Evolutionary conservation across 1,139 yeast species (phyloP).

Genomic region (Hyphopichia khmerensis): DNA sequence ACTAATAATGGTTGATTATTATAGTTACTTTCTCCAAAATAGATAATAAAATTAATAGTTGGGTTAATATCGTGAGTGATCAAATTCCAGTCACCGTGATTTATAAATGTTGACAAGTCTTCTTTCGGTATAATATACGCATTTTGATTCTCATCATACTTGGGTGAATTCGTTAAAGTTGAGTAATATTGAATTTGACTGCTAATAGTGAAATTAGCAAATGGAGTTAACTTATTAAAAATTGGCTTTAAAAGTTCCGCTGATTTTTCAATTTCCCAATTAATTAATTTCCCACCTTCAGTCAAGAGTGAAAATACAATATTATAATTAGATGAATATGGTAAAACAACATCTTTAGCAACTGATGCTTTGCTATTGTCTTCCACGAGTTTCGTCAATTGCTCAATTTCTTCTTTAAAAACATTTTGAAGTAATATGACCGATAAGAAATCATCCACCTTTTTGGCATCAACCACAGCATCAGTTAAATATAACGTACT

Average conservation of each 20-base stretch:
- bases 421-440: conserved; percentile 33
- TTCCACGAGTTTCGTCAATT: conserved; percentile 15
- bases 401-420: conserved; percentile 34
- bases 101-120: conserved; percentile 68
- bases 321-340: conserved; percentile 65
- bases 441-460: conserved; percentile 33
- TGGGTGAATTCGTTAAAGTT: conserved; percentile 29
- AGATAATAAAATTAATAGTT: conserved; percentile 66
- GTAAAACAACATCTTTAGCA: conserved; percentile 37
- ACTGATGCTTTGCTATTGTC: conserved; percentile 12
- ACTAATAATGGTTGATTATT: conserved; percentile 44
- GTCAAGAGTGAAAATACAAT: conserved; percentile 58
- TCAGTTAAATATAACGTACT: conserved; percentile 28
- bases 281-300: conserved; percentile 38
- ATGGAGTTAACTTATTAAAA: conserved; percentile 36
- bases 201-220: conserved; percentile 73
- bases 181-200: conserved; percentile 78
- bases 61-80: conserved; percentile 57
- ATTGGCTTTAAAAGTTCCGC: conserved; percentile 25
- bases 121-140: conserved; percentile 35
- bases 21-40: conserved; percentile 51
- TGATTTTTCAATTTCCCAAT: conserved; percentile 40
- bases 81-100: conserved; percentile 77
- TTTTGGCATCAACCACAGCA: conserved; percentile 23
- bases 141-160: conserved; percentile 22